A percentile compares a stretch with the other conserved stretches of the same genome.
Evolutionary conservation across 371 early-diverging fungal genomes (phyloP).

Genomic region (Mucor mucedo): DNA sequence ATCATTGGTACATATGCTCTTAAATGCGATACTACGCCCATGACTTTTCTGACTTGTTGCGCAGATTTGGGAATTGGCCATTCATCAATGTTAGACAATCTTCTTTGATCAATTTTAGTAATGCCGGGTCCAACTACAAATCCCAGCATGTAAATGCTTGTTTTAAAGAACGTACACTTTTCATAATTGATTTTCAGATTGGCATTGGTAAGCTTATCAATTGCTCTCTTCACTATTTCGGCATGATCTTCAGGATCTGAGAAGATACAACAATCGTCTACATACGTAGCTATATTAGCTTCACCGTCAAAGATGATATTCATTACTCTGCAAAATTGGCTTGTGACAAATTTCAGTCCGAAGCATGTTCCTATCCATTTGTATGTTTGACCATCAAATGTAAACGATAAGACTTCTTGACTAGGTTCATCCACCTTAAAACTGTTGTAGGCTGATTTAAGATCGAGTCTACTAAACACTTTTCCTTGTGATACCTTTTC

Average conservation of each 20-base stretch:
- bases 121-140: constrained; percentile 9
- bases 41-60: constrained; percentile 24
- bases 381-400: constrained; percentile 24
- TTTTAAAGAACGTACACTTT: constrained; percentile 17
- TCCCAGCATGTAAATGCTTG: constrained; percentile 13
- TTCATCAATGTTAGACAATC: constrained; percentile 17
- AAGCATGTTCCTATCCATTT: constrained; percentile 30
- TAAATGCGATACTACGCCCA: constrained; percentile 29
- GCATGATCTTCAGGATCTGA: constrained; percentile 10
- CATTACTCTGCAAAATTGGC: too few species aligned
- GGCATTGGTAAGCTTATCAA: constrained; percentile 10
- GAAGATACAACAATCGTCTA: constrained; percentile 10
- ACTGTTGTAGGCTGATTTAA: too few species aligned
- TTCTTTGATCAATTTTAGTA: too few species aligned
- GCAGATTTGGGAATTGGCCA: constrained; percentile 13
- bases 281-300: not conserved
- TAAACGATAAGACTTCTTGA: constrained; percentile 24
- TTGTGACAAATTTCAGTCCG: constrained; percentile 36
- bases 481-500: too few species aligned
- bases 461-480: too few species aligned
- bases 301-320: too few species aligned
- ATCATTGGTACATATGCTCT: constrained; percentile 12
- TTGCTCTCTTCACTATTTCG: constrained; percentile 13
- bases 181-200: constrained; percentile 23
- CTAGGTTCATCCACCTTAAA: constrained; percentile 22